phyloP scores from a whole-genome alignment of 148 eudicot species.

The Camellia sinensis region DNA sequence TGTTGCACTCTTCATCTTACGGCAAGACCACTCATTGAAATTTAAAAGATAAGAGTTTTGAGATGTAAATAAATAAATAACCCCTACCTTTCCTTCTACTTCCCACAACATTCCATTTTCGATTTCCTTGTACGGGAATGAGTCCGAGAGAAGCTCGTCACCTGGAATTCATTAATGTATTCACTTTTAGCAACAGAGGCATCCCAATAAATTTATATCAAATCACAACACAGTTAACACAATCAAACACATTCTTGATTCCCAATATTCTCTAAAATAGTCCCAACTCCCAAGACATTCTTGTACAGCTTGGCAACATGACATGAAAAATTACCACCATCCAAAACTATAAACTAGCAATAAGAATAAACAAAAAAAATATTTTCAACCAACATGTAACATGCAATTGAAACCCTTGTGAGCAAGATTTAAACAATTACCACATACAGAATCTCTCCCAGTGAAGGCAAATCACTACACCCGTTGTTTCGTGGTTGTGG shows the following conservation, averaged over 20 bases:
- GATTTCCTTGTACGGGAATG: slow-evolving; percentile 22
- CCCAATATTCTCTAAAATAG: background rate
- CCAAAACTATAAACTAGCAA: too few species aligned
- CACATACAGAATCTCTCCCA: background rate
- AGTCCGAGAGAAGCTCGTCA: slow-evolving; percentile 30
- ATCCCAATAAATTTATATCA: background rate
- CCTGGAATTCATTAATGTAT: slow-evolving; percentile 8
- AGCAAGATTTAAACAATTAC: too few species aligned
- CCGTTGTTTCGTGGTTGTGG: too few species aligned
- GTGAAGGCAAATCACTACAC: background rate
- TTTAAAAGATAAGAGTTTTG: too few species aligned
- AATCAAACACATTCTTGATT: background rate
- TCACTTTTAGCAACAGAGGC: background rate
- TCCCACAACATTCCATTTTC: slow-evolving; percentile 24
- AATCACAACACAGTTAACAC: background rate
- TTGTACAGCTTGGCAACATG: too few species aligned
- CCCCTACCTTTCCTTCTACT: slow-evolving; percentile 24
- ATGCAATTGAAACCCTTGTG: too few species aligned
- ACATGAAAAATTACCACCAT: too few species aligned
- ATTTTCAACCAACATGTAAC: too few species aligned
- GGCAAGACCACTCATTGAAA: too few species aligned
- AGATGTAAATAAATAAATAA: background rate
- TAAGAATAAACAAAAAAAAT: too few species aligned
- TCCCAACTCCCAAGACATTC: background rate
- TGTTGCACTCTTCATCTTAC: too few species aligned